Evolutionary conservation across 1,139 yeast species (phyloP).

Genomic region (Candida sp.): DNA sequence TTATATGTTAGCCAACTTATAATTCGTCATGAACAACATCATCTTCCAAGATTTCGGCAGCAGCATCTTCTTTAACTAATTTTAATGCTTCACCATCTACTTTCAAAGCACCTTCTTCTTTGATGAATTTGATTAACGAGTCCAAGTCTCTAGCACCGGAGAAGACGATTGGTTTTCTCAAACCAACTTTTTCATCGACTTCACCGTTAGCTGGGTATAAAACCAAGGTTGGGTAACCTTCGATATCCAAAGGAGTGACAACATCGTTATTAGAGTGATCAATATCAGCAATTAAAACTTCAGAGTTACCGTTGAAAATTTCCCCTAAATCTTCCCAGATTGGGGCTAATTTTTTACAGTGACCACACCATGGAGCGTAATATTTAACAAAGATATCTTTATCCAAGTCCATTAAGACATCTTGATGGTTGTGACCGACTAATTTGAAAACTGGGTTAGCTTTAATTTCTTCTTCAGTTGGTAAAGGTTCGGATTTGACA

Average conservation of each 20-base stretch:
- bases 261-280: conserved; percentile 93
- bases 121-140: conserved; percentile 65
- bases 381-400: conserved; percentile 92
- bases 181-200: conserved; percentile 51
- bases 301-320: conserved; percentile 45
- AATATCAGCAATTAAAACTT: conserved; percentile 77
- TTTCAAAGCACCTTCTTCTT: conserved; percentile 56
- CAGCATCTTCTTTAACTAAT: conserved; percentile 24
- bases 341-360: conserved; percentile 96
- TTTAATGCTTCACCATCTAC: conserved; percentile 47
- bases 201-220: conserved; percentile 89
- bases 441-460: conserved; percentile 71
- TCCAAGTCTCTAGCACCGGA: conserved; percentile 75
- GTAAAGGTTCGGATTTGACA: conserved; percentile 84
- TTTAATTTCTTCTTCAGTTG: conserved; percentile 63
- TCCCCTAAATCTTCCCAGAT: conserved; percentile 83
- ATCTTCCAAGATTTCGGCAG: conserved; percentile 18
- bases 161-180: conserved; percentile 65
- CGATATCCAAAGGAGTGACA: conserved; percentile 58
- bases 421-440: conserved; percentile 83
- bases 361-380: conserved; percentile 99
- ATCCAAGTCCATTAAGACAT: conserved; percentile 58
- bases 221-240: conserved; percentile 92
- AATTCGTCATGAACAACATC: conserved; percentile 43
- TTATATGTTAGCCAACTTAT: conserved; percentile 14